These are phyloP conservation scores for Heterobasidion parviporum DNA, from an alignment of 1,284 basidiomycete genomes.

Conservation along the genomic window DNA sequence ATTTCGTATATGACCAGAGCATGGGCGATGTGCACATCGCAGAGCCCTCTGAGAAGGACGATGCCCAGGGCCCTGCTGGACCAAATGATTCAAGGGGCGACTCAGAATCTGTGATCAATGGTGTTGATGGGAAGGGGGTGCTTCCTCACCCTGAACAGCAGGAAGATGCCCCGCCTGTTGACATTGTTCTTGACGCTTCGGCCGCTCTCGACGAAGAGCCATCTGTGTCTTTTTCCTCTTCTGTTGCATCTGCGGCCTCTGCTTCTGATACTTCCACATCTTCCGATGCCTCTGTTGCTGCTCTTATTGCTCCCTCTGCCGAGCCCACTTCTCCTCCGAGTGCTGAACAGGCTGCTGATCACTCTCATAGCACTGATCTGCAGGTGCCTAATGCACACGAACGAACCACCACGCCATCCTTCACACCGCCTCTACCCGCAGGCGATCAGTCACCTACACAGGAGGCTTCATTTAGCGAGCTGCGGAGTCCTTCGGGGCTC, in stretches of 20 bases:
- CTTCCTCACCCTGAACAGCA: conserved; percentile 12
- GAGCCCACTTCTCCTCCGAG: conserved; percentile 29
- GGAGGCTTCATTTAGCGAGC: conserved; percentile 5
- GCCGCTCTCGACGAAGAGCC: conserved; percentile 8
- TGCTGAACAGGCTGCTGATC: conserved; percentile 36
- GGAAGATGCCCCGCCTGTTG: conserved; percentile 2
- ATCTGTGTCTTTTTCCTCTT: conserved; percentile 10
- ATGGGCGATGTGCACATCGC: conserved; percentile 10
- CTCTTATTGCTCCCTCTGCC: conserved; percentile 34
- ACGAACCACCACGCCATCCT: conserved; percentile 1
- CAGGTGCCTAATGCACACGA: conserved; percentile 12
- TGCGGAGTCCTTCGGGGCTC: neutral
- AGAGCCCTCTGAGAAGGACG: conserved; percentile 11
- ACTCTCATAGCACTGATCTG: conserved; percentile 20
- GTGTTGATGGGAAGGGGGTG: conserved; percentile 1
- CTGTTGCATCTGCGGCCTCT: conserved; percentile 7
- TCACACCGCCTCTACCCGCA: conserved; percentile 4
- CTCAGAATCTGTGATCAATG: conserved; percentile 4
- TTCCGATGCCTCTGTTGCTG: conserved; percentile 13
- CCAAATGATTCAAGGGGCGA: conserved; percentile 5
- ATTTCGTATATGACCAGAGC: conserved; percentile 10
- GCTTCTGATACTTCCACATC: conserved; percentile 9
- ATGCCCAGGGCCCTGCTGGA: conserved; percentile 5
- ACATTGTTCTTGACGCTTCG: conserved; percentile 2
- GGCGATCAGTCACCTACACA: conserved; percentile 8